Conservation (phyloP, 345 rosid species). For the Heritiera littoralis region DNA sequence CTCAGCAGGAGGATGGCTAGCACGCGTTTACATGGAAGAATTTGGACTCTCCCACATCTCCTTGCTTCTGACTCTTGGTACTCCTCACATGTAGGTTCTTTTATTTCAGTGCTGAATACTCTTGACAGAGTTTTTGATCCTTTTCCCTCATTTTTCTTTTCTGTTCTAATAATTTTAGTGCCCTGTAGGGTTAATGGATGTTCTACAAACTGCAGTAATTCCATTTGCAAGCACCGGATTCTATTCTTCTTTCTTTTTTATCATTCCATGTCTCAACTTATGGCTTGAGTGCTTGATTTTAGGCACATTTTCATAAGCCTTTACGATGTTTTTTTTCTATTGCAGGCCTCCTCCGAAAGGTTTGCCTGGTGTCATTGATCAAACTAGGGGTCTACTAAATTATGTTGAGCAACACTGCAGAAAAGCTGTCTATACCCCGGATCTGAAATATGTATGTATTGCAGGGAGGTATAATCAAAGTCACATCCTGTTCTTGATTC, state of each 20-base stretch:
- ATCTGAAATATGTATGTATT: constrained; percentile 80
- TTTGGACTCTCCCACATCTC: constrained; percentile 60
- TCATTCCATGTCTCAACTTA: background rate
- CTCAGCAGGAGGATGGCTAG: constrained; percentile 99
- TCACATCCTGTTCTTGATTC: constrained; percentile 7
- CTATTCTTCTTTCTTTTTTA: background rate
- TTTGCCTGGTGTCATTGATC: constrained; percentile 74
- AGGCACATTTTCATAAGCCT: background rate
- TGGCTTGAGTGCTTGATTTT: background rate
- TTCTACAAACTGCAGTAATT: background rate
- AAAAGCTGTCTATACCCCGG: constrained; percentile 73
- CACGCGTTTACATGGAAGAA: constrained; percentile 88
- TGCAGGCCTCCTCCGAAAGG: constrained; percentile 93
- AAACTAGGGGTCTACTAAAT: constrained; percentile 88
- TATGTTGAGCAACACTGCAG: constrained; percentile 69
- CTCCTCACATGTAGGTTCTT: constrained; percentile 88
- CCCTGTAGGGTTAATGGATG: background rate
- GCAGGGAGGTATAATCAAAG: constrained; percentile 71
- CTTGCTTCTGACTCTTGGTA: constrained; percentile 86
- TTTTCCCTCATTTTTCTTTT: background rate
- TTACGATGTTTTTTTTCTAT: background rate
- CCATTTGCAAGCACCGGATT: background rate
- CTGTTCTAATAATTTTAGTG: background rate
- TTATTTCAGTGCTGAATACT: background rate
- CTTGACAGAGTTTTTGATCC: constrained; percentile 13